These are phyloP conservation scores for Chrysosporium keratinophilum DNA, from an alignment of 2,329 filamentous ascomycete genomes.

Conservation along the genomic window DNA sequence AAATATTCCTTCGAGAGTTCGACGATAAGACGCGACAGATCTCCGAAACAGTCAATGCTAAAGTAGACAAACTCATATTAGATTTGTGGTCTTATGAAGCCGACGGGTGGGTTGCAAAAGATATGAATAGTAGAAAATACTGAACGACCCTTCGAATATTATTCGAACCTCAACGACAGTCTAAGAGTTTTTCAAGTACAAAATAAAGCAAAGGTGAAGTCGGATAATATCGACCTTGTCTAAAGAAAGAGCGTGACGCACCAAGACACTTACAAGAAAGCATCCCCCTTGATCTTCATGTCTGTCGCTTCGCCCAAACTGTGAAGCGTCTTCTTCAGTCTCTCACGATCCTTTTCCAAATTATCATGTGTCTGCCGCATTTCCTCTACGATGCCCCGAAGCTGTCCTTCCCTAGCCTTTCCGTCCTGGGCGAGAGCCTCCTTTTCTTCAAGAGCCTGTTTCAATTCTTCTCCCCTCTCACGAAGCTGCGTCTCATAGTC, in stretches of 20 bases:
- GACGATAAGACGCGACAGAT: constrained; percentile 43
- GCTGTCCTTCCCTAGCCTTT: constrained; percentile 37
- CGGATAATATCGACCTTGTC: background rate
- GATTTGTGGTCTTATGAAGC: background rate
- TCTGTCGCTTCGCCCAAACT: constrained; percentile 43
- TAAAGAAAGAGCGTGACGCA: constrained; percentile 8
- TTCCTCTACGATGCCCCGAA: constrained; percentile 34
- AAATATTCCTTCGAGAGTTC: constrained; percentile 45
- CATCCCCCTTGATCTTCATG: constrained; percentile 40
- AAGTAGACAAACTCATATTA: constrained; percentile 21
- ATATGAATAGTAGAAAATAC: constrained; percentile 7
- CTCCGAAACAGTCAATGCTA: constrained; percentile 44
- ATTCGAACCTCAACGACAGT: constrained; percentile 6
- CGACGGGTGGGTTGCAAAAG: background rate
- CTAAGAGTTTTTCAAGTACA: constrained; percentile 13
- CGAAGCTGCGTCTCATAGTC: constrained; percentile 29
- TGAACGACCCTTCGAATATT: constrained; percentile 10
- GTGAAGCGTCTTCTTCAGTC: constrained; percentile 42
- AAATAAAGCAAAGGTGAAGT: constrained; percentile 9
- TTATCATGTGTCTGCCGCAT: constrained; percentile 42
- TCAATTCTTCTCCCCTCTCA: constrained; percentile 37
- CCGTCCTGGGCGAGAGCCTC: constrained; percentile 29
- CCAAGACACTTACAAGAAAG: constrained; percentile 41
- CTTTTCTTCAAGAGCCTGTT: constrained; percentile 30
- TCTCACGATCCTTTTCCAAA: constrained; percentile 43